Evolutionary conservation across 2,329 filamentous ascomycete genomes (phyloP), one percentile per base, ranked within the genome.

Genomic region (Bipolaris oryzae): DNA sequence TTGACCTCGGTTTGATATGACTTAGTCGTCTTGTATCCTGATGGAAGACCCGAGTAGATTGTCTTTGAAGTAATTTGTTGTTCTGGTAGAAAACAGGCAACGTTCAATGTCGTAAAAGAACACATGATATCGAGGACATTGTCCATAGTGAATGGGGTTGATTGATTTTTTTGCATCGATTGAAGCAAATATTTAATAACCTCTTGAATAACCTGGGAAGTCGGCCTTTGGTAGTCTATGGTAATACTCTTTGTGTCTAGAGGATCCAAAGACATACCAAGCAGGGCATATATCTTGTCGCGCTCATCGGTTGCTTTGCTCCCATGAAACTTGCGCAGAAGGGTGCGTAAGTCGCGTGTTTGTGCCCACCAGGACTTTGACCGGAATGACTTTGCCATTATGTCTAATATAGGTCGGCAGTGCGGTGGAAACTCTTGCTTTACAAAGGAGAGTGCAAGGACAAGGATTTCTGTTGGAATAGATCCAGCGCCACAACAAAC

Each of bases 281-380:
- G 55, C 38, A 69, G 43, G 11, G 66, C 66, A 44, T 62, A 69
- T 5, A 70, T 57, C 7, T 31, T 63, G 31, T 70, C 67, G 46
- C 64, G 59, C 16, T 42, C 45, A 20, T 68, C 62, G 2, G 45
- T 55, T 4, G 68, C 66, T 51, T 64, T 10, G 47, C 64, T 63
- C n/a, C 18, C 39, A 0, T 15, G n/a, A 44, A 71, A 68, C 35
- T 63, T 67, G 0, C 18, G 37, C 7, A 71, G 37, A 1, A 69
- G 42, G 0, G 54, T 67, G 11, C 57, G 44, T 6, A 71, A 55
- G 35, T 63, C 46, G 10, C 55, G 55, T 3, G 46, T 57, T 25
- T 61, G 3, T 4, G 5, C 35, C 68, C 64, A 70, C 67, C 66
- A 71, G 6, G 67, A 66, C 6, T 23, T 10, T 31, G 54, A 42